Percentiles rank a stretch among this genome's conserved stretches.
Conservation (phyloP, 2,329 filamentous ascomycete genomes). For the Pseudogymnoascus sp. region DNA sequence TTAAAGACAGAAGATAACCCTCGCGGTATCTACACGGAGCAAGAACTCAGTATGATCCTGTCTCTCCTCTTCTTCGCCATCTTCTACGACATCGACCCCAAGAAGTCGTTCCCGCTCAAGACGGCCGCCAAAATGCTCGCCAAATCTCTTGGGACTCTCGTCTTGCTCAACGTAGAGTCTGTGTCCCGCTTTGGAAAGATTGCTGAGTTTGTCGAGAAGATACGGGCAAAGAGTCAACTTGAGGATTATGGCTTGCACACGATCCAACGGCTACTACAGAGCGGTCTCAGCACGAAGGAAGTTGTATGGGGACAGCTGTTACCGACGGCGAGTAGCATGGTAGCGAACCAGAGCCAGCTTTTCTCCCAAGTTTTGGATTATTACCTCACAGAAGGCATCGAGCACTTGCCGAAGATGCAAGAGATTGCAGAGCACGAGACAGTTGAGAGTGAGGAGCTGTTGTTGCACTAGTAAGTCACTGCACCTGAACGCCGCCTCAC, state of each 20-base stretch:
- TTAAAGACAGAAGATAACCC: conserved; percentile 46
- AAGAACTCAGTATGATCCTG: conserved; percentile 52
- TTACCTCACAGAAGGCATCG: conserved; percentile 53
- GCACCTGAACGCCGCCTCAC: not conserved
- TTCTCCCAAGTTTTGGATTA: conserved; percentile 69
- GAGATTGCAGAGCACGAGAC: conserved; percentile 48
- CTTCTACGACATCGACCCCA: conserved; percentile 56
- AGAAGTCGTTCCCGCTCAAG: conserved; percentile 58
- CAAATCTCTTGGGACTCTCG: conserved; percentile 50
- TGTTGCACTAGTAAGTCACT: conserved; percentile 47
- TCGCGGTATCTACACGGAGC: conserved; percentile 45
- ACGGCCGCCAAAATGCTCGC: conserved; percentile 51
- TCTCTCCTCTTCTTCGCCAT: conserved; percentile 58
- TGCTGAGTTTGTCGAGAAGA: conserved; percentile 41
- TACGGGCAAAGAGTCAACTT: conserved; percentile 44
- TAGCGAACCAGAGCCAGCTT: conserved; percentile 64
- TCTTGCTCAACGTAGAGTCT: conserved; percentile 60
- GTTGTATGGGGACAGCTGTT: conserved; percentile 42
- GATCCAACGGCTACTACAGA: conserved; percentile 57
- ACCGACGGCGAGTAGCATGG: conserved; percentile 58
- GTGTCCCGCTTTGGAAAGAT: conserved; percentile 46
- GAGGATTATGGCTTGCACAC: conserved; percentile 58
- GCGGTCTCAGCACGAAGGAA: conserved; percentile 54
- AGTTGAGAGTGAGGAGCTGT: conserved; percentile 51
- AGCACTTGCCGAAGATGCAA: conserved; percentile 54